Evolutionary conservation across 164 flowering plant genomes (phyloP).

Genomic region (Berberis thunbergii): DNA sequence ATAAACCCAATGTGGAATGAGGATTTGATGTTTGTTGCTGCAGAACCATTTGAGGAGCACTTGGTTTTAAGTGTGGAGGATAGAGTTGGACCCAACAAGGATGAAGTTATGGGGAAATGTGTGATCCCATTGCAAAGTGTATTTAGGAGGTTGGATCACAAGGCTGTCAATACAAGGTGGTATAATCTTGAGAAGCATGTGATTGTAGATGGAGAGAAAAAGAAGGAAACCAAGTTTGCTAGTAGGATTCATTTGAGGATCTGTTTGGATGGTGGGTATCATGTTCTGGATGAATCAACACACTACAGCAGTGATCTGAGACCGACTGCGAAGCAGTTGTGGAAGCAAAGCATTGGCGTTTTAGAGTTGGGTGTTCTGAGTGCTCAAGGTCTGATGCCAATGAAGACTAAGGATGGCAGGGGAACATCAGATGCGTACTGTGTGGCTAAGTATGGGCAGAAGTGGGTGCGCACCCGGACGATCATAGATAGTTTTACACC

Average conservation of each 20-base stretch:
- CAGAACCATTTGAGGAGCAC: conserved; percentile 4
- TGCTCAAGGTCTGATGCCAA: background rate
- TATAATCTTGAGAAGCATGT: conserved; percentile 5
- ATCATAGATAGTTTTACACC: background rate
- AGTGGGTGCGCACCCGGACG: conserved; percentile 1
- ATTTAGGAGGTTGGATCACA: conserved; percentile 1
- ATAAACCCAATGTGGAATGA: conserved; percentile 1
- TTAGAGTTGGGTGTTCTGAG: background rate
- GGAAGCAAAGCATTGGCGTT: conserved; percentile 2
- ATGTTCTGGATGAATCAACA: conserved; percentile 4
- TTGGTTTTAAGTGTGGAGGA: conserved; percentile 1
- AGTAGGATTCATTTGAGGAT: conserved; percentile 3
- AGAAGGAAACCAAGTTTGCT: background rate
- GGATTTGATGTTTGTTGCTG: conserved; percentile 3
- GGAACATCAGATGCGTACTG: conserved; percentile 2
- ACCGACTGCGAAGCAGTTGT: background rate
- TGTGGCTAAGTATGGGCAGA: conserved; percentile 4
- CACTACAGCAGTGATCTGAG: background rate
- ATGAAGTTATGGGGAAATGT: background rate
- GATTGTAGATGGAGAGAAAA: background rate
- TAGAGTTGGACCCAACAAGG: background rate
- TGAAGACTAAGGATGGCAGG: background rate
- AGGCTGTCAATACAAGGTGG: background rate
- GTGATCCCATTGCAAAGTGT: background rate
- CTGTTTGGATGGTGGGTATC: conserved; percentile 4